These are phyloP conservation scores for Mycena crocata DNA, from an alignment of 768 basidiomycete genomes.

Conservation along the genomic window DNA sequence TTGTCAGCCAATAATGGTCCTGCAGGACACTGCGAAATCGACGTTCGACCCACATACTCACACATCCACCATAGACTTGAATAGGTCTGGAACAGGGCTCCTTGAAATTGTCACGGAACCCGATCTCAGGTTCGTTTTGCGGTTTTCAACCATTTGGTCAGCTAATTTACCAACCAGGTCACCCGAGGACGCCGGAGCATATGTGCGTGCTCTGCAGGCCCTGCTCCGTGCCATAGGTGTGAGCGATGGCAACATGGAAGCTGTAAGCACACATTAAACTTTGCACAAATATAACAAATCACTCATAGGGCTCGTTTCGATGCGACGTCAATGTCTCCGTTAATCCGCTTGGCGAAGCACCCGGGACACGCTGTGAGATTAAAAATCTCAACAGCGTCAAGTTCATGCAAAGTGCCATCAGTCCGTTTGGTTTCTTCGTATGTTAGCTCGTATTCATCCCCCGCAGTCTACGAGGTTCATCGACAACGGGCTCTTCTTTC, in stretches of 20 bases:
- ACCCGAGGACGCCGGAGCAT: conserved; percentile 90
- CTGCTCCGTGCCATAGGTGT: conserved; percentile 86
- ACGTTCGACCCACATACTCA: conserved; percentile 64
- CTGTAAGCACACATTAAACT: conserved; percentile 58
- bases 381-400: conserved; percentile 96
- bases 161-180: conserved; percentile 58
- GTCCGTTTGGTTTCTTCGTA: conserved; percentile 55
- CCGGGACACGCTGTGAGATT: conserved; percentile 91
- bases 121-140: conserved; percentile 74
- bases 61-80: conserved; percentile 82
- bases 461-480: conserved; percentile 81
- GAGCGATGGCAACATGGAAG: conserved; percentile 97
- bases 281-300: not conserved
- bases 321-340: conserved; percentile 98
- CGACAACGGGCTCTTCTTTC: conserved; percentile 77
- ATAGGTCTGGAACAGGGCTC: conserved; percentile 88
- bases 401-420: conserved; percentile 86
- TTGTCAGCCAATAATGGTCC: conserved; percentile 15
- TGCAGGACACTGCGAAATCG: conserved; percentile 92
- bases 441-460: not conserved
- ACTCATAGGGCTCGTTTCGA: conserved; percentile 88
- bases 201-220: conserved; percentile 85
- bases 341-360: conserved; percentile 69
- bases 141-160: not conserved
- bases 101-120: conserved; percentile 98